Evolutionary conservation across 768 basidiomycete species (phyloP).

Genomic region (Amanita thiersii): DNA sequence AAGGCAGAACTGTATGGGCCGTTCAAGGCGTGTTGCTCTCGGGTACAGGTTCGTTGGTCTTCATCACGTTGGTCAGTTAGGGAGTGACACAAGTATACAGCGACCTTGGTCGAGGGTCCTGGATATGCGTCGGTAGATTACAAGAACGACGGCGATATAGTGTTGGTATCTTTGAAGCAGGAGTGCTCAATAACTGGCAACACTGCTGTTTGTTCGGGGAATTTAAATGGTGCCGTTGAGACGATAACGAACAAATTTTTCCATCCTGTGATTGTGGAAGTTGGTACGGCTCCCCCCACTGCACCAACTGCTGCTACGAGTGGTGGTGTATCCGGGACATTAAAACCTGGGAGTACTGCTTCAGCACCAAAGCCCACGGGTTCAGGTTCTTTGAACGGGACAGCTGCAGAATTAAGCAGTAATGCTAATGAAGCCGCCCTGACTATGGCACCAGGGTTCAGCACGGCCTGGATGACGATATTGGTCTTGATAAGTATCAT

Average conservation of each 20-base stretch:
- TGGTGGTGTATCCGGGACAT: neutral
- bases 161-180: neutral
- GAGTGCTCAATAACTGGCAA: neutral
- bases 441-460: too few relatives aligned
- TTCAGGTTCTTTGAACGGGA: too few relatives aligned
- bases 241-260: neutral
- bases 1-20: constrained; percentile 2
- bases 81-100: neutral
- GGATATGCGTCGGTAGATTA: neutral
- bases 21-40: constrained; percentile 2
- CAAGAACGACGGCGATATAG: neutral
- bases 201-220: neutral
- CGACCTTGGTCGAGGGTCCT: constrained; percentile 4
- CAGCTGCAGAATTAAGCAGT: neutral
- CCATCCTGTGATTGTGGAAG: neutral
- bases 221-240: neutral
- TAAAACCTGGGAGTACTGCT: neutral
- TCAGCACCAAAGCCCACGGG: neutral
- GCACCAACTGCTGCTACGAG: neutral
- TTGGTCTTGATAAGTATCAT: too few relatives aligned
- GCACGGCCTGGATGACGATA: too few relatives aligned
- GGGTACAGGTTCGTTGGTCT: too few relatives aligned
- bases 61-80: neutral
- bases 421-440: too few relatives aligned
- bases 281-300: neutral